phyloP scores from a whole-genome alignment of 225 moss, liverwort and hornwort genomes.

The Marchantia polymorpha region DNA sequence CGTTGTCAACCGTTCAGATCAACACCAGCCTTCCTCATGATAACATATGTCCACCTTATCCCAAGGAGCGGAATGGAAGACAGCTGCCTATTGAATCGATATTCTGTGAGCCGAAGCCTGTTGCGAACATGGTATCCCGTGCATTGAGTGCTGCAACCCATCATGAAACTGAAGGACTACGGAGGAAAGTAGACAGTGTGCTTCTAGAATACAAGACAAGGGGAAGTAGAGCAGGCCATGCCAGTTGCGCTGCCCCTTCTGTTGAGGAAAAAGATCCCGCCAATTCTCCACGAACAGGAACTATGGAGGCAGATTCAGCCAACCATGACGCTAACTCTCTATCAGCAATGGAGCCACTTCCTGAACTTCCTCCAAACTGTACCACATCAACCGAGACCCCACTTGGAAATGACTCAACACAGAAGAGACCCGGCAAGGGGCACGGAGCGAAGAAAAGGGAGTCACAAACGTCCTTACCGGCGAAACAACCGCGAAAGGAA shows the following conservation, averaged over 20 bases:
- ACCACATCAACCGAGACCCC: slow-evolving; percentile 2
- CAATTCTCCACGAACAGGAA: background rate
- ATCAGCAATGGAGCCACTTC: slow-evolving; percentile 6
- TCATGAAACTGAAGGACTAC: slow-evolving; percentile 18
- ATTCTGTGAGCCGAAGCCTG: slow-evolving; percentile 3
- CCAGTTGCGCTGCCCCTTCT: background rate
- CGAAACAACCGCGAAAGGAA: slow-evolving; percentile 37
- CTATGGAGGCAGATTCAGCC: background rate
- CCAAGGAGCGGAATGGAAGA: slow-evolving; percentile 36
- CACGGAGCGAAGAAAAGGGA: slow-evolving; percentile 30
- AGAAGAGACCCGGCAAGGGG: slow-evolving; percentile 28
- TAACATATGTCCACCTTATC: slow-evolving; percentile 7
- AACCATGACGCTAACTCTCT: background rate
- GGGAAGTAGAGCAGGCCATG: slow-evolving; percentile 2
- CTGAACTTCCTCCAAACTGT: slow-evolving; percentile 23
- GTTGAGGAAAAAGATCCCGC: slow-evolving; percentile 12
- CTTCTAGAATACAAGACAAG: slow-evolving; percentile 12
- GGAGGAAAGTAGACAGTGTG: slow-evolving; percentile 20
- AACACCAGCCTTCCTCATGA: slow-evolving; percentile 61
- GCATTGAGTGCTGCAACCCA: slow-evolving; percentile 16
- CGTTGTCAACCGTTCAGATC: slow-evolving; percentile 69
- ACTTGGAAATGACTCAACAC: background rate
- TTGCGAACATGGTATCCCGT: slow-evolving; percentile 28
- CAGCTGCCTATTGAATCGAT: slow-evolving; percentile 28
- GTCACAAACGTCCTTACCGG: slow-evolving; percentile 14